Evolutionary conservation across 108 stramenopile genomes (phyloP).

Genomic region (Skeletonema grethae): DNA sequence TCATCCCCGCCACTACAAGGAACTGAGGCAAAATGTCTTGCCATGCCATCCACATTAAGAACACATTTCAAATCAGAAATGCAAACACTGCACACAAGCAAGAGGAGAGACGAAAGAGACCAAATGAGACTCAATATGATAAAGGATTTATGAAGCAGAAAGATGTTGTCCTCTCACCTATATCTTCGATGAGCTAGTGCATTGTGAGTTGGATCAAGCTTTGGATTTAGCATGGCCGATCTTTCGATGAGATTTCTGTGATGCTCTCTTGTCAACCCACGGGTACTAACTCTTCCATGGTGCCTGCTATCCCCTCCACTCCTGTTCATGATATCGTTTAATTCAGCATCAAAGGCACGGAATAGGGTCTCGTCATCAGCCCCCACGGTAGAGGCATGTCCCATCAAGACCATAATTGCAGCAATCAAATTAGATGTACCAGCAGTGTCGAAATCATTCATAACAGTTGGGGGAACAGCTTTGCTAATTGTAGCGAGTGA

Average conservation of each 20-base stretch:
- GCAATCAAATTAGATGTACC: conserved; percentile 19
- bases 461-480: neutral
- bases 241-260: neutral
- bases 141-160: neutral
- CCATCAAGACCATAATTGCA: conserved; percentile 23
- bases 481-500: conserved; percentile 40
- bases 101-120: neutral
- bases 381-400: conserved; percentile 25
- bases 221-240: conserved; percentile 22
- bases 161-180: neutral
- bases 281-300: conserved; percentile 24
- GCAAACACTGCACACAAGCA: conserved; percentile 55
- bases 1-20: conserved; percentile 31
- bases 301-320: conserved; percentile 38
- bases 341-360: conserved; percentile 31
- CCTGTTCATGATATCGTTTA: conserved; percentile 21
- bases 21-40: conserved; percentile 70
- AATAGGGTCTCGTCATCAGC: conserved; percentile 23
- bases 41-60: conserved; percentile 89
- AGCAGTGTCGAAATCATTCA: neutral
- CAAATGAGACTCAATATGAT: neutral
- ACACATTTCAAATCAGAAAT: conserved; percentile 93
- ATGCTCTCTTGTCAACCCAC: neutral
- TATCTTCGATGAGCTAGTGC: conserved; percentile 87
- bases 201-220: conserved; percentile 71